These are phyloP conservation scores for Potentilla sterilis DNA, from an alignment of 306 rosid genomes.

Conservation along the genomic window DNA sequence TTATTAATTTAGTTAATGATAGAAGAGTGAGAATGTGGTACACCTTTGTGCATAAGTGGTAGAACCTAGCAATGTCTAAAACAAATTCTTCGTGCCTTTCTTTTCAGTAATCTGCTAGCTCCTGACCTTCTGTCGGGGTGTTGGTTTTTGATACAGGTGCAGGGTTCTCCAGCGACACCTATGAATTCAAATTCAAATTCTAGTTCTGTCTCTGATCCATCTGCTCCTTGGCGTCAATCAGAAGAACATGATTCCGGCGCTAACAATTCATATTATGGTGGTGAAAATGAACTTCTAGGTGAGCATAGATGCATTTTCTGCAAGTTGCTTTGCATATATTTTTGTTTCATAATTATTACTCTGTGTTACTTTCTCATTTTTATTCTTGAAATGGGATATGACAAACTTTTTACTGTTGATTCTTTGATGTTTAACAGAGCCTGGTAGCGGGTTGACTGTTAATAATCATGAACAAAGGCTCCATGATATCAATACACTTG, in stretches of 20 bases:
- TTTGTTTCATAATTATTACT: background rate
- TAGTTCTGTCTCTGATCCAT: slow-evolving; percentile 63
- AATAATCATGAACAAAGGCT: slow-evolving; percentile 60
- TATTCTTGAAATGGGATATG: slow-evolving; percentile 21
- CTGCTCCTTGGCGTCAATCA: slow-evolving; percentile 53
- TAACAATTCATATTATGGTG: slow-evolving; percentile 41
- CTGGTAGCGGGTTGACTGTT: slow-evolving; percentile 37
- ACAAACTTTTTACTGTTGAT: slow-evolving; percentile 22
- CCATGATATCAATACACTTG: slow-evolving; percentile 93
- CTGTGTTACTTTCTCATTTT: slow-evolving; percentile 12
- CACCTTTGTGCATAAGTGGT: background rate
- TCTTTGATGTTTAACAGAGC: slow-evolving; percentile 47
- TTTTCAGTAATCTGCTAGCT: slow-evolving; percentile 15
- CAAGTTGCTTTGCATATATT: slow-evolving; percentile 2
- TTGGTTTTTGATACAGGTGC: slow-evolving; percentile 46
- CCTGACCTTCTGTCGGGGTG: slow-evolving; percentile 25
- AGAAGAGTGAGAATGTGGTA: background rate
- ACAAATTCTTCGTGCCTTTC: slow-evolving; percentile 9
- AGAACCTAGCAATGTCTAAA: slow-evolving; percentile 1
- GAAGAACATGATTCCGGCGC: slow-evolving; percentile 79
- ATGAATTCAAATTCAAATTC: slow-evolving; percentile 58
- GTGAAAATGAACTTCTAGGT: slow-evolving; percentile 49
- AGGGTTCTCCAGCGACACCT: slow-evolving; percentile 73
- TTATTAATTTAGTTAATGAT: background rate
- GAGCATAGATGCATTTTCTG: slow-evolving; percentile 23